These are phyloP conservation scores for Entophlyctis helioformis DNA, from an alignment of 192 early-diverging fungal species.

Conservation along the genomic window DNA sequence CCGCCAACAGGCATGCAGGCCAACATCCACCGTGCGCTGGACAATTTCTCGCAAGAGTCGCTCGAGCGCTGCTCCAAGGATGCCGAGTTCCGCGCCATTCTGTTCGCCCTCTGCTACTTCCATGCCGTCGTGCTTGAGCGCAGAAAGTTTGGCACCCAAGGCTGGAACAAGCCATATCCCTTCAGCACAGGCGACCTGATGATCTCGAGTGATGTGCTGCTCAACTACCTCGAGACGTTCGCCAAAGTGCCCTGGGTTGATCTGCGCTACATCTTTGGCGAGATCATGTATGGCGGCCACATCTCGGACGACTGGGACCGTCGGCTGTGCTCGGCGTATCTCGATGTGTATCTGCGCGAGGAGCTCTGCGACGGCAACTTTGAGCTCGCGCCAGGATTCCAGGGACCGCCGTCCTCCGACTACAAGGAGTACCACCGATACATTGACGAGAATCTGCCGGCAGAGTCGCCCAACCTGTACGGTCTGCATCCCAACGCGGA, in stretches of 20 bases:
- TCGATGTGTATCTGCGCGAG: slow-evolving; percentile 43
- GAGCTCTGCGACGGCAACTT: slow-evolving; percentile 55
- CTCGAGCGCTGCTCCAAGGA: slow-evolving; percentile 54
- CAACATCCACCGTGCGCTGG: slow-evolving; percentile 53
- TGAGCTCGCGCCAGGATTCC: slow-evolving; percentile 51
- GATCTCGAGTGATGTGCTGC: slow-evolving; percentile 49
- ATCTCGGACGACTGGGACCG: slow-evolving; percentile 60
- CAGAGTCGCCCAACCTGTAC: slow-evolving; percentile 50
- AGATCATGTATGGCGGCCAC: slow-evolving; percentile 62
- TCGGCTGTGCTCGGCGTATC: slow-evolving; percentile 44
- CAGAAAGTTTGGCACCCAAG: slow-evolving; percentile 55
- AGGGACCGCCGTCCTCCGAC: slow-evolving; percentile 41
- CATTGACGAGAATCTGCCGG: slow-evolving; percentile 52
- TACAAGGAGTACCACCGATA: slow-evolving; percentile 56
- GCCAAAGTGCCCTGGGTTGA: slow-evolving; percentile 55
- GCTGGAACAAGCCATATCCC: slow-evolving; percentile 52
- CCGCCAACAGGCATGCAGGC: slow-evolving; percentile 60
- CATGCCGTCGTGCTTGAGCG: slow-evolving; percentile 52
- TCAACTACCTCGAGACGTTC: slow-evolving; percentile 49
- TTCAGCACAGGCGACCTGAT: slow-evolving; percentile 55
- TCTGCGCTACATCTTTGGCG: slow-evolving; percentile 53
- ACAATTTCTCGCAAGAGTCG: slow-evolving; percentile 53
- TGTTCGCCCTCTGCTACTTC: slow-evolving; percentile 56
- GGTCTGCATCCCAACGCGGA: slow-evolving; percentile 57
- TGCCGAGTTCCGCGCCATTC: slow-evolving; percentile 44